phyloP scores from a whole-genome alignment of 208 protist genomes.

The Balamuthia mandrillaris region DNA sequence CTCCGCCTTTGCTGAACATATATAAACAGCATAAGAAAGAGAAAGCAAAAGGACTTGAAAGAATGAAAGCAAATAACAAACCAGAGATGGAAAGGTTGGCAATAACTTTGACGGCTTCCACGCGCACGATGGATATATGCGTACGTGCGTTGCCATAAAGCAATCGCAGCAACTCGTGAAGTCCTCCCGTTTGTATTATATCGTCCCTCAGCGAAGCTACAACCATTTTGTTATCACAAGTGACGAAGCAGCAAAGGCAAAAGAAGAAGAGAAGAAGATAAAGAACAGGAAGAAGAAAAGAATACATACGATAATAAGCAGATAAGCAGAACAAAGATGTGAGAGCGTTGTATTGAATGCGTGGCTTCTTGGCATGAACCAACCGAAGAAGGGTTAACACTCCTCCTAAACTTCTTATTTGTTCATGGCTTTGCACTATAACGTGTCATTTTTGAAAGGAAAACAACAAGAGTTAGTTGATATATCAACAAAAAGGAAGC shows the following conservation, averaged over 20 bases:
- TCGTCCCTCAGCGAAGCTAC: slow-evolving; percentile 5
- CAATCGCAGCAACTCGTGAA: neutral
- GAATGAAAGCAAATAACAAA: too few species aligned
- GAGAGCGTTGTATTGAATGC: too few species aligned
- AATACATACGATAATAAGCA: too few species aligned
- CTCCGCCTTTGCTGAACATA: too few species aligned
- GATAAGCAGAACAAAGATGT: too few species aligned
- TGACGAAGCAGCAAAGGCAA: neutral
- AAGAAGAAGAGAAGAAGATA: neutral
- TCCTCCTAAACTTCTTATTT: too few species aligned
- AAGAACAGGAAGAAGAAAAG: too few species aligned
- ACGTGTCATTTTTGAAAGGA: neutral
- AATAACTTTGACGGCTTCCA: slow-evolving; percentile 26
- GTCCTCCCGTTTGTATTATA: neutral
- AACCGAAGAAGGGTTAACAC: too few species aligned
- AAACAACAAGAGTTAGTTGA: neutral
- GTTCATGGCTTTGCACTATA: too few species aligned
- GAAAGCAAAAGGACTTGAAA: too few species aligned
- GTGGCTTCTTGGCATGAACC: too few species aligned
- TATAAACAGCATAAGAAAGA: too few species aligned
- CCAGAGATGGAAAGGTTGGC: slow-evolving; percentile 34
- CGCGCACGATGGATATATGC: slow-evolving; percentile 1
- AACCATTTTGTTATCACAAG: neutral
- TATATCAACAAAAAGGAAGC: neutral
- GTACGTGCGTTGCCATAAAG: slow-evolving; percentile 15